Percentiles rank a stretch among this genome's conserved stretches.
Evolutionary conservation across 768 basidiomycete species (phyloP).

Genomic region (Tylopilus vinaceipallidus): DNA sequence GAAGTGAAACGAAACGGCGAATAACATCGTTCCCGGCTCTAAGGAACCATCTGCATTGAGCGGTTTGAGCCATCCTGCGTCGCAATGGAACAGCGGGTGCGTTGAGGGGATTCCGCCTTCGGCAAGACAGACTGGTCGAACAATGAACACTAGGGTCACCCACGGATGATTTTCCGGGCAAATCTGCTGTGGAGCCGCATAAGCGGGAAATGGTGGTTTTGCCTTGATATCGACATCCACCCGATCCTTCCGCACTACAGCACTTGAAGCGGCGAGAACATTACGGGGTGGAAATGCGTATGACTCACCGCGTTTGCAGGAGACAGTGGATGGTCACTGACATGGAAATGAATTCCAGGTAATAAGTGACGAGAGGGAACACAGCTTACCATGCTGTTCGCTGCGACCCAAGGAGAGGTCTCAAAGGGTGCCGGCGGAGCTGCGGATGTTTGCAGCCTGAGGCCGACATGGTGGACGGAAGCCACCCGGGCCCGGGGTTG

Average conservation of each 20-base stretch:
- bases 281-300: background rate
- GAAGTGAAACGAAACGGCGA: background rate
- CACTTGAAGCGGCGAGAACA: background rate
- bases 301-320: background rate
- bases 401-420: background rate
- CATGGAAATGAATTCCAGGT: background rate
- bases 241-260: constrained; percentile 2
- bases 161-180: constrained; percentile 10
- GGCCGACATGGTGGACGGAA: background rate
- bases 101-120: background rate
- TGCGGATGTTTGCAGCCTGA: background rate
- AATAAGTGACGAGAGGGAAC: background rate
- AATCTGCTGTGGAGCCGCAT: background rate
- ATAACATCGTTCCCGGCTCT: background rate
- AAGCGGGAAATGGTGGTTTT: background rate
- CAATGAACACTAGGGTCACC: constrained; percentile 9
- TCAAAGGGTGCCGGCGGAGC: background rate
- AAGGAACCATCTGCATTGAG: constrained; percentile 1
- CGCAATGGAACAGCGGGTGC: constrained; percentile 6
- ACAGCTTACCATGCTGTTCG: background rate
- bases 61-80: constrained; percentile 21
- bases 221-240: too few species aligned
- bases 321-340: background rate
- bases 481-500: background rate
- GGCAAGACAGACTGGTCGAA: background rate